A percentile compares a stretch with the other conserved stretches of the same genome.
These are phyloP conservation scores for Arthrobotrys pseudoclavata DNA, from an alignment of 2,329 filamentous ascomycete genomes.

Conservation along the genomic window DNA sequence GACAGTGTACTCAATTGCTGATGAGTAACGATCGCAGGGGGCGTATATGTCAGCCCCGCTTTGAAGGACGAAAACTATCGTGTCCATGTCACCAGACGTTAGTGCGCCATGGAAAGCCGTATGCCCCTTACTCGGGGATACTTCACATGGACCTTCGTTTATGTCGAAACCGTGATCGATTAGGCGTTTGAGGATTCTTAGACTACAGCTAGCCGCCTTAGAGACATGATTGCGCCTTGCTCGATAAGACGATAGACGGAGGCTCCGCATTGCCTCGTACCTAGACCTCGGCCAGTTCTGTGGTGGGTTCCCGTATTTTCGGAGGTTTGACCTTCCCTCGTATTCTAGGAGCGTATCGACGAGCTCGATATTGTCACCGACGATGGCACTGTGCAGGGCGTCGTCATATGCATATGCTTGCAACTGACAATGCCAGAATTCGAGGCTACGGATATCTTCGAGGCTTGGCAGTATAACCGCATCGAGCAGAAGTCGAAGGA, in stretches of 20 bases:
- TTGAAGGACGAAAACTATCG: conserved; percentile 7
- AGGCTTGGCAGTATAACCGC: neutral
- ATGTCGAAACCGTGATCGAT: no score
- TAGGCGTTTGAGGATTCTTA: no score
- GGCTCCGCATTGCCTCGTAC: no score
- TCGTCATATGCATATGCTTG: no score
- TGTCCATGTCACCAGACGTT: neutral
- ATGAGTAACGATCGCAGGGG: neutral
- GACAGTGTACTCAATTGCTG: neutral
- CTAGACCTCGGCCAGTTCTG: no score
- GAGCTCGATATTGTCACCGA: neutral
- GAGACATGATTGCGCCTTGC: no score
- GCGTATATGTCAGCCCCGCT: conserved; percentile 1
- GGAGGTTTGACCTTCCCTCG: neutral
- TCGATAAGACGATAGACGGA: no score
- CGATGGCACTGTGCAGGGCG: neutral
- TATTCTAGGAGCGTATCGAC: neutral
- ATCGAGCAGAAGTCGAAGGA: neutral
- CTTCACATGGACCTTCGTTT: no score
- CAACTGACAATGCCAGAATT: no score
- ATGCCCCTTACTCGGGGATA: no score
- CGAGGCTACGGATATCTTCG: no score
- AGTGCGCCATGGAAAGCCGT: neutral
- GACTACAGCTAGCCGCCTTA: no score
- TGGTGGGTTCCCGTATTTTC: neutral